These are phyloP conservation scores for Fusarium abutilonis DNA, from an alignment of 2,329 filamentous ascomycete species.

Conservation along the genomic window DNA sequence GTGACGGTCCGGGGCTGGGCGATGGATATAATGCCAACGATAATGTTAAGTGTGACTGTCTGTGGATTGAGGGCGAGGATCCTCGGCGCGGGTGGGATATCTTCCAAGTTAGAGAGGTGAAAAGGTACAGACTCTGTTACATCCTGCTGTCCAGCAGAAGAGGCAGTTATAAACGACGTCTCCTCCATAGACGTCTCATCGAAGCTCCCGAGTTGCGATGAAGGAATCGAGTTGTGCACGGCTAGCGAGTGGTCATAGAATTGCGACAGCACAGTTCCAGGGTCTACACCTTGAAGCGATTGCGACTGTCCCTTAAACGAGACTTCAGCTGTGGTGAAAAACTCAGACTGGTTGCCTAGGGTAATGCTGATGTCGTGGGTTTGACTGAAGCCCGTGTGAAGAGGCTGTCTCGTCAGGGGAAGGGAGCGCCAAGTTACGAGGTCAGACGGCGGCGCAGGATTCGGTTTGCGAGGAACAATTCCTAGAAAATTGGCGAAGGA, in stretches of 20 bases:
- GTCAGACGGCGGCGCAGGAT: conserved; percentile 45
- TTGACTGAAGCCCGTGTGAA: conserved; percentile 65
- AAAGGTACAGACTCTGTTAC: conserved; percentile 44
- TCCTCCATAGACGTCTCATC: conserved; percentile 41
- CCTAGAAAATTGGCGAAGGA: conserved; percentile 45
- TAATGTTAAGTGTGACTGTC: conserved; percentile 82
- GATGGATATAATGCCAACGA: conserved; percentile 82
- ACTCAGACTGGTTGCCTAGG: conserved; percentile 52
- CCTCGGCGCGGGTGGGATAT: conserved; percentile 74
- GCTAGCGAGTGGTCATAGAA: conserved; percentile 84
- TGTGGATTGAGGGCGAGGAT: conserved; percentile 76
- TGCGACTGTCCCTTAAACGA: conserved; percentile 46
- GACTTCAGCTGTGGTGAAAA: conserved; percentile 59
- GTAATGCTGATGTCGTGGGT: conserved; percentile 52
- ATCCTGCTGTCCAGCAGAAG: conserved; percentile 46
- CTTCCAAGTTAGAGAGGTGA: conserved; percentile 66
- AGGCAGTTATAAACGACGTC: conserved; percentile 53
- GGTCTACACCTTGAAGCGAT: conserved; percentile 47
- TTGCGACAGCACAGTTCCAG: conserved; percentile 60
- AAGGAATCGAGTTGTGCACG: conserved; percentile 71
- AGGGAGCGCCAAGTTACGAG: conserved; percentile 65
- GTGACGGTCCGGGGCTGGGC: conserved; percentile 73
- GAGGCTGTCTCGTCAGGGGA: conserved; percentile 56
- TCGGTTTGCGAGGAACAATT: conserved; percentile 6
- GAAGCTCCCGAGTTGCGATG: conserved; percentile 64